phyloP scores from a whole-genome alignment of 768 basidiomycete genomes.

The Podaxis carcinomalis region DNA sequence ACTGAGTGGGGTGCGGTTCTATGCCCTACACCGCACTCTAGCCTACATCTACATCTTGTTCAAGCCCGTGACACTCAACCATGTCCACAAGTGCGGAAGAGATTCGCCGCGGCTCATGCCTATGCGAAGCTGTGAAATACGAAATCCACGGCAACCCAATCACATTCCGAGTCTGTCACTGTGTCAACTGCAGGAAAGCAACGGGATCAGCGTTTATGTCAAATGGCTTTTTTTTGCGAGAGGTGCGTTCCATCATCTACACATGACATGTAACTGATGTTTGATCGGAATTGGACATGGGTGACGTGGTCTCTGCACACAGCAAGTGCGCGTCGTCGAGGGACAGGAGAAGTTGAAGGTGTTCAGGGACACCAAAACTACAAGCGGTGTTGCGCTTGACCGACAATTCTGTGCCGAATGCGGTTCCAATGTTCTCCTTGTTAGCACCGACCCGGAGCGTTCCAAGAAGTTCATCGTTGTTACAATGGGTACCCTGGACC shows the following conservation, averaged over 20 bases:
- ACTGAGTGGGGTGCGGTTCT: not conserved
- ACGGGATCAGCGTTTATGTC: slow-evolving; percentile 38
- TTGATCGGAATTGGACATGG: not conserved
- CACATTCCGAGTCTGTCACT: slow-evolving; percentile 37
- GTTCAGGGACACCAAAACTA: slow-evolving; percentile 26
- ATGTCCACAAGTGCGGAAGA: not conserved
- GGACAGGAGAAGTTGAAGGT: slow-evolving; percentile 24
- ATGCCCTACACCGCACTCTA: not conserved
- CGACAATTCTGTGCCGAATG: slow-evolving; percentile 32
- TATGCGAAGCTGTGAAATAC: slow-evolving; percentile 33
- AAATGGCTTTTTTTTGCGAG: slow-evolving; percentile 29
- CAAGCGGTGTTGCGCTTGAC: slow-evolving; percentile 24
- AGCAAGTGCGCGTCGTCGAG: slow-evolving; percentile 24
- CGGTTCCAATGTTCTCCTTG: slow-evolving; percentile 32
- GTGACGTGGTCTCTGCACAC: not conserved
- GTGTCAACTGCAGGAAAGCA: slow-evolving; percentile 37
- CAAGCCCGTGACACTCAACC: not conserved
- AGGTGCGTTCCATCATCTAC: slow-evolving; percentile 21
- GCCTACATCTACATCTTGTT: not conserved
- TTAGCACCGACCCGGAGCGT: slow-evolving; percentile 13
- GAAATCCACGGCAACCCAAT: slow-evolving; percentile 31
- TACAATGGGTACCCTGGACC: slow-evolving; percentile 27
- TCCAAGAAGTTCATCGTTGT: slow-evolving; percentile 20
- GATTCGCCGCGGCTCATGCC: slow-evolving; percentile 29
- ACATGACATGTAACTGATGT: not conserved